Evolutionary conservation across 139 green algal species (phyloP).

Genomic region (Auxenochlorella protothecoides): DNA sequence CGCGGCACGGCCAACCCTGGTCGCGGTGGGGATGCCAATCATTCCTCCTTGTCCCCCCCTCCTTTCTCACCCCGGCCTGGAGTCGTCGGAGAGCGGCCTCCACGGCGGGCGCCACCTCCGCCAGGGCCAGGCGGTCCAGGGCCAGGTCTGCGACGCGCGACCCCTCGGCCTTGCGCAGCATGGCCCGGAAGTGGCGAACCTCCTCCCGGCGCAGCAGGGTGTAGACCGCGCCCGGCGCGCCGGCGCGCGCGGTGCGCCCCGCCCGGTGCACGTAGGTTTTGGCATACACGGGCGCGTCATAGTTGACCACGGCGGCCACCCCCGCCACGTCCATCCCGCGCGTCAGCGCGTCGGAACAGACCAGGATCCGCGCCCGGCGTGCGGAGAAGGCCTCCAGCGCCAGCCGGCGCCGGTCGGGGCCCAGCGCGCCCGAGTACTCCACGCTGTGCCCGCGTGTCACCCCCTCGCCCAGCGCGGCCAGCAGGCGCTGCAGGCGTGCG

Average conservation of each 20-base stretch:
- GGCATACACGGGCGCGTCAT: constrained; percentile 75
- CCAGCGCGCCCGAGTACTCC: constrained; percentile 45
- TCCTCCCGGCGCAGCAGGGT: constrained; percentile 73
- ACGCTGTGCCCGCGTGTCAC: constrained; percentile 2
- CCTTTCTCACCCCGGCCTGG: no score
- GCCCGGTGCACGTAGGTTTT: constrained; percentile 72
- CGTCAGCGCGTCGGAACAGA: constrained; percentile 80
- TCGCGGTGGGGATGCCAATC: no score
- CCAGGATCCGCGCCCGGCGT: constrained; percentile 39
- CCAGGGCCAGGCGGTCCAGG: no score
- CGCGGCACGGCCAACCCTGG: no score
- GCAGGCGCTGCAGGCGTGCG: constrained; percentile 20
- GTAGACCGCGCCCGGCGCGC: constrained; percentile 37
- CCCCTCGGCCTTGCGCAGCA: constrained; percentile 68
- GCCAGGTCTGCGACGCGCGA: no score
- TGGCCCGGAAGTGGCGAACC: constrained; percentile 72
- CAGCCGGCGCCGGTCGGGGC: constrained; percentile 5
- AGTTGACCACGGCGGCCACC: constrained; percentile 68
- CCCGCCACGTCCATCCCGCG: constrained; percentile 75
- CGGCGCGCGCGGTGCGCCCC: constrained; percentile 73
- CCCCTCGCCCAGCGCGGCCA: constrained; percentile 3
- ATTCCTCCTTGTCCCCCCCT: no score
- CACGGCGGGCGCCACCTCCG: no score
- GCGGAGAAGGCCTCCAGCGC: constrained; percentile 33
- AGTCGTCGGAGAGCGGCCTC: no score